Evolutionary conservation across 441 rosid species (phyloP), one percentile per base, ranked within the genome.

Genomic region (Erysimum pusillum): DNA sequence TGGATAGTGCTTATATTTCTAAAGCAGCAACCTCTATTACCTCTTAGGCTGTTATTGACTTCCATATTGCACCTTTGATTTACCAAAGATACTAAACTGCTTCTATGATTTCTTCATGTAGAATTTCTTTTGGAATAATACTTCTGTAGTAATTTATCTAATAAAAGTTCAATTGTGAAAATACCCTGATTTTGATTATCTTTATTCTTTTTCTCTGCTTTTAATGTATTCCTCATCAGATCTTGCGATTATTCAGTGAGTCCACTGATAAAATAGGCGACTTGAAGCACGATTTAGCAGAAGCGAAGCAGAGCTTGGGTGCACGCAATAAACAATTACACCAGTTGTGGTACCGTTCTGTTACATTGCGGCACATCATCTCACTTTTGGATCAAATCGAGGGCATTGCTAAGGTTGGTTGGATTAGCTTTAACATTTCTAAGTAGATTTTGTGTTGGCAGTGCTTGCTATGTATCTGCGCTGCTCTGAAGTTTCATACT

Each of bases 331-430:
- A 94, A 85, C 99, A 96, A 63, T 86, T 96, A 88, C 98, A 96
- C 83, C 99, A 96, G 80, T 76, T 96, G 72, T 96, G 98, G 99
- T 96, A 91, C 85, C 97, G 99, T 53, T 96, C 99, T 77, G 99
- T 94, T 73, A 96, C 99, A 10, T 81, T 96, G 82, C 90, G 99
- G 42, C 98, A 94, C 85, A 92, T 96, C 71, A 96, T 96, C 81
- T 78, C 98, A 34, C 85, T 92, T 67, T 80, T 96, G 81, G 98
- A 96, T 83, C 99, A 96, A 82, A 90, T 96, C 38, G 99, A 96
- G 84, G 91, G 97, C 87, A 92, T 96, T 83, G 89, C 99, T 61
- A 91, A 96, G 99, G 99, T 96, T 79, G 57, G 78, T 73, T 36
- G 71, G 62, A 60, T 74, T 25, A 54, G 54, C 56, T 38, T 15